Percentiles rank a stretch among this genome's conserved stretches.
phyloP scores from a whole-genome alignment of 768 basidiomycete genomes.

The Lactarius vividus region DNA sequence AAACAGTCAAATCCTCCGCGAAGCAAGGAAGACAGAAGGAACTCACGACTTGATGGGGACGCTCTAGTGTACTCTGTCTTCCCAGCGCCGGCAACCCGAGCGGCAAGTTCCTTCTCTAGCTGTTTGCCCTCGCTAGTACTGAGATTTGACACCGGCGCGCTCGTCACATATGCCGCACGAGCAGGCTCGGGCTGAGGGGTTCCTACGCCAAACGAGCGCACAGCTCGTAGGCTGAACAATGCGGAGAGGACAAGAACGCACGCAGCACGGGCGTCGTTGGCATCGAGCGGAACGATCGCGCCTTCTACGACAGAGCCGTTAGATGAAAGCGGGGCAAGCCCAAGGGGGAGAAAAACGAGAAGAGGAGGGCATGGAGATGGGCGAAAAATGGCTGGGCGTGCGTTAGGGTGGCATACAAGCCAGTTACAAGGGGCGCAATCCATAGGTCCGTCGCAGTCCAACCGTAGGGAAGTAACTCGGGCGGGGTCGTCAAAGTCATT shows the following conservation, averaged over 20 bases:
- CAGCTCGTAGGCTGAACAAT: conserved; percentile 20
- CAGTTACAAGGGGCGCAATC: conserved; percentile 77
- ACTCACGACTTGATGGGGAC: conserved; percentile 16
- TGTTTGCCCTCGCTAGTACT: conserved; percentile 5
- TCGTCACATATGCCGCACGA: conserved; percentile 2
- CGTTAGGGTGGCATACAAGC: conserved; percentile 75
- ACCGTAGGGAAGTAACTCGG: conserved; percentile 76
- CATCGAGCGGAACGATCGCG: conserved; percentile 17
- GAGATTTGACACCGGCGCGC: conserved; percentile 10
- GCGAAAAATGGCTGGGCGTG: conserved; percentile 78
- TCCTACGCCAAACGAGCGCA: conserved; percentile 13
- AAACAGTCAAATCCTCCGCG: conserved; percentile 4
- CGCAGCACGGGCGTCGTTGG: conserved; percentile 21
- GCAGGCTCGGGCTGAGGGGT: not conserved
- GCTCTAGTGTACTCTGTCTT: conserved; percentile 11
- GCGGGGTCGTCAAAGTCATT: conserved; percentile 68
- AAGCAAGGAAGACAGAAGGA: not conserved
- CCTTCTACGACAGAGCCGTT: not conserved
- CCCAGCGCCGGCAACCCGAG: conserved; percentile 21
- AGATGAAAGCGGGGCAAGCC: conserved; percentile 11
- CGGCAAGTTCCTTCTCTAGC: conserved; percentile 20
- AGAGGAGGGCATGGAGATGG: conserved; percentile 21
- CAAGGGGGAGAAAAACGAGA: conserved; percentile 24
- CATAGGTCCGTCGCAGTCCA: conserved; percentile 86
- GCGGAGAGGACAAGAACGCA: conserved; percentile 22